These are phyloP conservation scores for Erigeron philadelphicus DNA, from an alignment of 140 eudicot genomes.

Conservation along the genomic window DNA sequence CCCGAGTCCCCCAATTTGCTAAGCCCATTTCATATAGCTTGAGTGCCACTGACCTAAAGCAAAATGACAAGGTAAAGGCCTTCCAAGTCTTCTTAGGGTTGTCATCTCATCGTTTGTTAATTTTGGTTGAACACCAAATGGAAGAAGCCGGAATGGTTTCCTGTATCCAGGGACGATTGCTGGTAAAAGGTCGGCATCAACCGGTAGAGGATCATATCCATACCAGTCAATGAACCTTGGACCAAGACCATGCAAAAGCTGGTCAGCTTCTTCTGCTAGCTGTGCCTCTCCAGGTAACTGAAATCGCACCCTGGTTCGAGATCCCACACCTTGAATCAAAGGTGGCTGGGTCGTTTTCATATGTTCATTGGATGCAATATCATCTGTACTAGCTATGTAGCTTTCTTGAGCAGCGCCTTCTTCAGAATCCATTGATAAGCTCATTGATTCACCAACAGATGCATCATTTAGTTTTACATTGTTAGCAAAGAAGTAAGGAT, in stretches of 20 bases:
- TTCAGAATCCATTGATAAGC: conserved; percentile 24
- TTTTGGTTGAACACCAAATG: conserved; percentile 74
- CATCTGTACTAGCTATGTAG: conserved; percentile 22
- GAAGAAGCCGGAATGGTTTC: conserved; percentile 89
- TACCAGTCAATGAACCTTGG: conserved; percentile 96
- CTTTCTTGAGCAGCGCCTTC: conserved; percentile 27
- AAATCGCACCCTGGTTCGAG: conserved; percentile 68
- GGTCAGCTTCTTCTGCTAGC: conserved; percentile 76
- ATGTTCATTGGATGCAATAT: conserved; percentile 24
- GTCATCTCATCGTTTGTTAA: conserved; percentile 96
- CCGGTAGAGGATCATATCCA: conserved; percentile 88
- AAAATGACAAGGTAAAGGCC: conserved; percentile 93
- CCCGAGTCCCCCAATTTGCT: neutral
- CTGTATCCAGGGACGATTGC: conserved; percentile 71
- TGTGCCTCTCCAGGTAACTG: conserved; percentile 88
- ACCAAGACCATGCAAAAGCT: conserved; percentile 77
- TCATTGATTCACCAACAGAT: conserved; percentile 37
- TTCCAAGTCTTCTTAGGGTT: conserved; percentile 68
- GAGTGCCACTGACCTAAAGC: conserved; percentile 55
- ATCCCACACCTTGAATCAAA: conserved; percentile 82
- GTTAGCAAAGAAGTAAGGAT: conserved; percentile 65
- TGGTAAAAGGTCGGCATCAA: conserved; percentile 96
- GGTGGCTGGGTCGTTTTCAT: conserved; percentile 40
- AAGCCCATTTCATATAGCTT: conserved; percentile 6
- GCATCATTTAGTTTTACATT: conserved; percentile 28